A percentile compares a stretch with the other conserved stretches of the same genome.
These are phyloP conservation scores for Talaromyces marneffei DNA, from an alignment of 2,329 filamentous ascomycete species.

Conservation along the genomic window DNA sequence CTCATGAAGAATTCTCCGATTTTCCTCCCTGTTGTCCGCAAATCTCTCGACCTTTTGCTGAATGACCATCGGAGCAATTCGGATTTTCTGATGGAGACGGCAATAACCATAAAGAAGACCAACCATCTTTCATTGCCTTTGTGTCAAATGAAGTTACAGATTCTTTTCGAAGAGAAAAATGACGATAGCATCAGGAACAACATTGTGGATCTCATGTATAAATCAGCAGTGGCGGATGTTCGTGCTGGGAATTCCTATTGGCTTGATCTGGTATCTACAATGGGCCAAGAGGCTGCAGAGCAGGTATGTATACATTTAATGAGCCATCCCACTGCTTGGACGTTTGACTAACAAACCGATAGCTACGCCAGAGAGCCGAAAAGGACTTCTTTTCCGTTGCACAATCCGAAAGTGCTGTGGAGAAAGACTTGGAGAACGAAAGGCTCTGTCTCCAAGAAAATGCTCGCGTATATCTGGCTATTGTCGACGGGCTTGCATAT, in stretches of 20 bases:
- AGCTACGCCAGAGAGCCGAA: constrained; percentile 39
- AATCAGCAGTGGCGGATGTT: constrained; percentile 32
- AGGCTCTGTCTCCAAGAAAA: constrained; percentile 24
- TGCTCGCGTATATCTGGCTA: constrained; percentile 33
- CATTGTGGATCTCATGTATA: constrained; percentile 38
- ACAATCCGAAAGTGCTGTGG: constrained; percentile 23
- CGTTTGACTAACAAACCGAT: constrained; percentile 12
- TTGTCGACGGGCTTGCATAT: constrained; percentile 35
- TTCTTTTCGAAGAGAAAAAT: constrained; percentile 32
- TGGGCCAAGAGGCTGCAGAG: constrained; percentile 33
- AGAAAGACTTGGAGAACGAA: constrained; percentile 14
- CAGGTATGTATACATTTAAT: constrained; percentile 25
- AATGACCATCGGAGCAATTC: constrained; percentile 21
- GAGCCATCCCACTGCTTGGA: not conserved
- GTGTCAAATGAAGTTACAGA: constrained; percentile 38
- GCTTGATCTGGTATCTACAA: constrained; percentile 35
- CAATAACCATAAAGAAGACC: constrained; percentile 32
- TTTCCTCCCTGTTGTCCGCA: constrained; percentile 24
- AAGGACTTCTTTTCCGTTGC: constrained; percentile 35
- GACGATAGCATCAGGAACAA: constrained; percentile 24
- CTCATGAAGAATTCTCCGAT: constrained; percentile 25
- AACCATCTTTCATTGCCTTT: constrained; percentile 41
- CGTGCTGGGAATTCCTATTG: constrained; percentile 31
- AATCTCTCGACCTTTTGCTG: constrained; percentile 31
- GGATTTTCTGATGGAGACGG: constrained; percentile 25